These are phyloP conservation scores for Xerocomus nothofagi DNA, from an alignment of 1,284 basidiomycete species.

Conservation along the genomic window DNA sequence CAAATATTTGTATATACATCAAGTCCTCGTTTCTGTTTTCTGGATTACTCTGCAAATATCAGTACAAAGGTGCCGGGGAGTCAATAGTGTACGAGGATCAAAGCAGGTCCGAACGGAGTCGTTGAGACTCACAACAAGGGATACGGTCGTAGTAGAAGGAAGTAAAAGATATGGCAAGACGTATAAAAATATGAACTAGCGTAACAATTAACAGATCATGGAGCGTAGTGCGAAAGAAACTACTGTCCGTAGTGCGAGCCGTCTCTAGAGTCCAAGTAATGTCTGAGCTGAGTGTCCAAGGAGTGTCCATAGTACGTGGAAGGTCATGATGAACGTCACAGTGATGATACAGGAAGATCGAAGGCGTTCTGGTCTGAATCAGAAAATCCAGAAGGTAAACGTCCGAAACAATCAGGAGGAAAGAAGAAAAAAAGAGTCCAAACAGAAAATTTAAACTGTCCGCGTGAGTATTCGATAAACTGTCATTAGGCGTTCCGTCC, in stretches of 20 bases:
- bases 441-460: conserved; percentile 16
- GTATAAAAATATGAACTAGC: conserved; percentile 31
- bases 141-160: conserved; percentile 9
- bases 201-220: conserved; percentile 29
- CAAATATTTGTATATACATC: conserved; percentile 11
- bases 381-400: conserved; percentile 9
- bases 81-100: conserved; percentile 5
- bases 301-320: conserved; percentile 22
- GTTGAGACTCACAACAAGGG: background rate
- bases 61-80: background rate
- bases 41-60: conserved; percentile 11
- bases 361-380: conserved; percentile 10
- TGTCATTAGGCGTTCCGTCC: background rate
- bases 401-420: conserved; percentile 9
- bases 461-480: conserved; percentile 2
- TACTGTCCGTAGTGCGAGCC: conserved; percentile 25
- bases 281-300: conserved; percentile 18
- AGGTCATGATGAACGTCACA: conserved; percentile 23
- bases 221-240: conserved; percentile 12
- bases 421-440: background rate
- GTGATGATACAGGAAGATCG: conserved; percentile 5
- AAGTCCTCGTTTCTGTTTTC: conserved; percentile 22
- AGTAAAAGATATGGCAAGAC: conserved; percentile 20
- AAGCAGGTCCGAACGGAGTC: conserved; percentile 12
- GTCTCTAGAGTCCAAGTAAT: conserved; percentile 24